Base-by-base conservation (phyloP, 1,139 yeast genomes). In the Debaryomycetaceae sp. region DNA sequence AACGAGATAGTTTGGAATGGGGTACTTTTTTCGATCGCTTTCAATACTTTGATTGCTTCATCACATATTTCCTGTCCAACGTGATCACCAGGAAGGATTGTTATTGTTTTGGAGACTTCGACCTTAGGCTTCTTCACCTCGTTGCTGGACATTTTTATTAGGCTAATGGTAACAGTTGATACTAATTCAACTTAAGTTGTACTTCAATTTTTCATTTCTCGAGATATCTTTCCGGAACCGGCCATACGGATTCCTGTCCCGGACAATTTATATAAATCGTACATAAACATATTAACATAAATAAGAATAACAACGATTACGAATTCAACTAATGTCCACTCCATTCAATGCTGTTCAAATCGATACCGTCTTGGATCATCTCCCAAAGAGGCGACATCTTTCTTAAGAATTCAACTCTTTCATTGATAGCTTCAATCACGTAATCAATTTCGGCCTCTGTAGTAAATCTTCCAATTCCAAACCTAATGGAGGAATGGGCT, bases 361-460 rank as follows among this genome's bases (percentile, higher is more conserved):
- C 99, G 60, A 93, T 91, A 53, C 99, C 99, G 55, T 93, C 99
- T 69, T 93, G 97, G 45, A 89, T 97, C 98, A 93, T 91, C 71
- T 93, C 99, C 98, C 98, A 93, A 56, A 93, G 76, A 44, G 99
- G 99, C 43, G 95, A 84, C 72, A 93, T 77, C 60, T 90, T 95
- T 66, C 99, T 81, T 62, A 93, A 78, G 68, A 89, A 90, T 50
- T 84, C 86, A 43, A 93, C 99, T 68, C 97, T 81, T 65, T 88
- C 91, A 45, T 81, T 76, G 49, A 93, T 90, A 23, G 97, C 96
- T 51, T 84, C 76, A 52, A 91, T 77, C 39, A 93, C 99, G 62
- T 90, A 93, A 62, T 95, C 98, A 47, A 93, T 81, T 69, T 93
- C 99, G 38, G 81, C 95, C 55, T 91, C 97, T 13, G 99, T 93